Conservation (phyloP, 2,329 filamentous ascomycete genomes). For the Talaromyces sp. region DNA sequence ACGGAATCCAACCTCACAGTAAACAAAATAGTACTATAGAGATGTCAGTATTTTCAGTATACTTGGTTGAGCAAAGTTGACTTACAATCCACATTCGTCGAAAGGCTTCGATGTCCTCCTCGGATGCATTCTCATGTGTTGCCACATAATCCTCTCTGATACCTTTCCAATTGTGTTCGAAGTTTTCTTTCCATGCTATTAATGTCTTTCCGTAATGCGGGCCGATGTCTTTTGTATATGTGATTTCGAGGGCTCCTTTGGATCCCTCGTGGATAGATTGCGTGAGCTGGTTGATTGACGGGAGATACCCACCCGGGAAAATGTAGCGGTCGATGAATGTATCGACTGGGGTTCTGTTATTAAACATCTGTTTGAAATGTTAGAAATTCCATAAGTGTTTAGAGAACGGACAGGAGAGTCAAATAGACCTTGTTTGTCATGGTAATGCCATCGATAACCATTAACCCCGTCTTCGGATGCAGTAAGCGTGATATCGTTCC, state of each 20-base stretch:
- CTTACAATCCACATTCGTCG: constrained; percentile 64
- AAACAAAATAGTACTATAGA: constrained; percentile 66
- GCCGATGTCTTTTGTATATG: constrained; percentile 66
- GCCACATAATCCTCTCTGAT: constrained; percentile 57
- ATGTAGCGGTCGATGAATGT: constrained; percentile 75
- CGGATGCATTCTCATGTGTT: constrained; percentile 56
- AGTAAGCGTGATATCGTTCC: constrained; percentile 57
- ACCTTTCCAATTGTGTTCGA: constrained; percentile 57
- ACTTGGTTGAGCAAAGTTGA: neutral
- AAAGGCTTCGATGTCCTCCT: constrained; percentile 62
- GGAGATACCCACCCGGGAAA: constrained; percentile 71
- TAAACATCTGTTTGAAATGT: constrained; percentile 43
- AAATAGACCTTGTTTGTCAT: constrained; percentile 57
- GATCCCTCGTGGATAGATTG: constrained; percentile 58
- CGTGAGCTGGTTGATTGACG: constrained; percentile 53
- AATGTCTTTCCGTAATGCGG: constrained; percentile 68
- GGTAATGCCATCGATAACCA: constrained; percentile 72
- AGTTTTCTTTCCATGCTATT: constrained; percentile 63
- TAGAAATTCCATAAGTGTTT: neutral
- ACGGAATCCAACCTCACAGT: constrained; percentile 68
- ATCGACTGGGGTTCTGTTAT: constrained; percentile 60
- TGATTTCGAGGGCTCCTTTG: constrained; percentile 58
- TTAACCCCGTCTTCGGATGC: constrained; percentile 60
- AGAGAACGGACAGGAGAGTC: neutral
- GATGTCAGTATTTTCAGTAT: constrained; percentile 4